Evolutionary conservation across 192 early-diverging fungal species (phyloP).

Genomic region (Coemansia sp.): DNA sequence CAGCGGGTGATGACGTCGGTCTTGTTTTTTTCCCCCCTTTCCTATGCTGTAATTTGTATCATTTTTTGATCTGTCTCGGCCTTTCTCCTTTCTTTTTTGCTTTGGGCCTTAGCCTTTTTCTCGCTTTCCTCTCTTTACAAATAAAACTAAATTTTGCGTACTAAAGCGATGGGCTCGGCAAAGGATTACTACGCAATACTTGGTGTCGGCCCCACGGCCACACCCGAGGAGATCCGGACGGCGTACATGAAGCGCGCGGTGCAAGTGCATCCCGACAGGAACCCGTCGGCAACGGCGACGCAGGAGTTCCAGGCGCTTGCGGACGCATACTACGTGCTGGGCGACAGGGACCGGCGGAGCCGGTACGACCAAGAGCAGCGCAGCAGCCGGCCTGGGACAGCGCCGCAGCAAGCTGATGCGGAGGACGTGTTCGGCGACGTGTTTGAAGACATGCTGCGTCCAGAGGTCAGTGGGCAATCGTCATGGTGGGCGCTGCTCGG

Average conservation of each 20-base stretch:
- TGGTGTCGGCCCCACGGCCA: conserved; percentile 61
- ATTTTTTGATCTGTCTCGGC: neutral
- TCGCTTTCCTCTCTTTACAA: neutral
- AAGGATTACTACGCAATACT: conserved; percentile 67
- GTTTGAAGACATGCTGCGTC: conserved; percentile 79
- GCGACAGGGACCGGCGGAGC: conserved; percentile 48
- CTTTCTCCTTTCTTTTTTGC: neutral
- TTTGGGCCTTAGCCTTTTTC: neutral
- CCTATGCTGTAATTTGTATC: neutral
- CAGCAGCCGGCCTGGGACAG: neutral
- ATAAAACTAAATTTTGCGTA: neutral
- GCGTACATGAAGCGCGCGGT: conserved; percentile 79
- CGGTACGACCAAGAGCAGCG: conserved; percentile 56
- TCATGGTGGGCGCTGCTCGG: conserved; percentile 63
- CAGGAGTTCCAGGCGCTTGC: conserved; percentile 70
- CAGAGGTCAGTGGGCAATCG: conserved; percentile 59
- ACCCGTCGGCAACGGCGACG: conserved; percentile 58
- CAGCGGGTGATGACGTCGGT: neutral
- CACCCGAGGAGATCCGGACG: conserved; percentile 67
- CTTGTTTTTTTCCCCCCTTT: neutral
- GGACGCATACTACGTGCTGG: conserved; percentile 77
- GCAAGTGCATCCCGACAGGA: conserved; percentile 69
- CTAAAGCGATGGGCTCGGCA: neutral
- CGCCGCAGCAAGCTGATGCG: conserved; percentile 54
- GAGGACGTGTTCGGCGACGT: conserved; percentile 70